These are phyloP conservation scores for Phalaenopsis hybrid DNA, from an alignment of 116 monocot genomes.

Conservation along the genomic window DNA sequence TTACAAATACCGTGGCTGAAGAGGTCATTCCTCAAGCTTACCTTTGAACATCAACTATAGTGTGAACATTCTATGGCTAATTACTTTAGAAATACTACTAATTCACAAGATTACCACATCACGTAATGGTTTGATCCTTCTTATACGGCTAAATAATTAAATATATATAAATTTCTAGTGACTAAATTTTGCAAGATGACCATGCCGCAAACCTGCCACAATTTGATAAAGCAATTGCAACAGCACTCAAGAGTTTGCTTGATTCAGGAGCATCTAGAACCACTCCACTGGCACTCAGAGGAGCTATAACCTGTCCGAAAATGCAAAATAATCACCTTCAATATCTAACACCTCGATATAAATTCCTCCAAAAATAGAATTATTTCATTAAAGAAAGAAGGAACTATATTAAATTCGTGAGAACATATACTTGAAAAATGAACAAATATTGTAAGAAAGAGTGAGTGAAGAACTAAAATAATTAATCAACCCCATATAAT, in stretches of 20 bases:
- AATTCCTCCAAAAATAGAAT: neutral
- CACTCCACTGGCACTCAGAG: constrained; percentile 85
- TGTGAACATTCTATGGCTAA: neutral
- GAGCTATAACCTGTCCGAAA: constrained; percentile 63
- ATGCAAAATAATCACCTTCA: constrained; percentile 11
- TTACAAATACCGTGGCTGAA: neutral
- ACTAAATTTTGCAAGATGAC: neutral
- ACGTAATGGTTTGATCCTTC: neutral
- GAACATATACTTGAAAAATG: neutral
- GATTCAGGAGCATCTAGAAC: constrained; percentile 90
- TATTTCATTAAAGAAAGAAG: neutral
- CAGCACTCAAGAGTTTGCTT: constrained; percentile 87
- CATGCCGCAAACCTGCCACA: constrained; percentile 63
- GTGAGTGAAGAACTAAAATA: neutral
- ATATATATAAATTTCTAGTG: neutral
- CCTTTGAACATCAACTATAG: neutral
- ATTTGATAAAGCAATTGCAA: constrained; percentile 92
- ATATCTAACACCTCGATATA: neutral
- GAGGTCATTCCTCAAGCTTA: neutral
- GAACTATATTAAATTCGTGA: neutral
- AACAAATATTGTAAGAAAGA: neutral
- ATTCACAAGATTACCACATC: neutral
- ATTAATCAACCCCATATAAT: neutral
- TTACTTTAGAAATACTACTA: neutral
- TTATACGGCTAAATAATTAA: neutral